Percentiles rank a stretch among this genome's conserved stretches.
phyloP scores from a whole-genome alignment of 2,329 filamentous ascomycete genomes.

The Penicillium hordei region DNA sequence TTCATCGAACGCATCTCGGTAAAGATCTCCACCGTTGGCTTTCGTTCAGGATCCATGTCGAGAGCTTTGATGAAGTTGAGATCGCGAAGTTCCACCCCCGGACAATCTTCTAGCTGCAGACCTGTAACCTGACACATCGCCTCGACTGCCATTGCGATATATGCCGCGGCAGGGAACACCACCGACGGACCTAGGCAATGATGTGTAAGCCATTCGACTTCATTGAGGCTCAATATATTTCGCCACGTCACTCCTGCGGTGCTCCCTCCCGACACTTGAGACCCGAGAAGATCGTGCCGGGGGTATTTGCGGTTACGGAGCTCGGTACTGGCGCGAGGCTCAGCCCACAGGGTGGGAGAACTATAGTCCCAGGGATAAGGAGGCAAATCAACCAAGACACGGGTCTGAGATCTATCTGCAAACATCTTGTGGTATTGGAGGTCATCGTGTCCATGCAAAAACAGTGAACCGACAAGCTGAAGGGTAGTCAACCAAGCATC shows the following conservation, averaged over 20 bases:
- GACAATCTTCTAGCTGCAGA: not conserved
- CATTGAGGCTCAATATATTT: slow-evolving; percentile 31
- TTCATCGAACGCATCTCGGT: not conserved
- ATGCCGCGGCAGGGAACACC: slow-evolving; percentile 38
- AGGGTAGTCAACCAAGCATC: not conserved
- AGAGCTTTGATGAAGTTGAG: not conserved
- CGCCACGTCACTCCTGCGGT: slow-evolving; percentile 35
- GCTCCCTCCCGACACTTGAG: slow-evolving; percentile 26
- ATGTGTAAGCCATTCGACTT: slow-evolving; percentile 39
- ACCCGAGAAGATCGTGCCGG: slow-evolving; percentile 28
- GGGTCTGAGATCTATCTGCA: not conserved
- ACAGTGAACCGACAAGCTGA: slow-evolving; percentile 26
- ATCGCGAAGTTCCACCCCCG: not conserved
- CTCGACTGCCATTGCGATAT: slow-evolving; percentile 37
- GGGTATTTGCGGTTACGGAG: slow-evolving; percentile 8
- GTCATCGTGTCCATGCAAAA: slow-evolving; percentile 7
- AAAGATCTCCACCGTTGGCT: not conserved
- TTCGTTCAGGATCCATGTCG: not conserved
- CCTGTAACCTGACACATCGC: slow-evolving; percentile 14
- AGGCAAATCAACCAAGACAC: slow-evolving; percentile 9
- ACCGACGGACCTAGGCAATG: slow-evolving; percentile 32
- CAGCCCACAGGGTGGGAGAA: not conserved
- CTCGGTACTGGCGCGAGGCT: slow-evolving; percentile 14
- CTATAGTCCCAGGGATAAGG: slow-evolving; percentile 19
- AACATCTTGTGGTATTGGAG: slow-evolving; percentile 1